Evolutionary conservation across 352 stramenopile species (phyloP), one percentile per base, ranked within the genome.

Genomic region (Pilasporangium apinafurcum): DNA sequence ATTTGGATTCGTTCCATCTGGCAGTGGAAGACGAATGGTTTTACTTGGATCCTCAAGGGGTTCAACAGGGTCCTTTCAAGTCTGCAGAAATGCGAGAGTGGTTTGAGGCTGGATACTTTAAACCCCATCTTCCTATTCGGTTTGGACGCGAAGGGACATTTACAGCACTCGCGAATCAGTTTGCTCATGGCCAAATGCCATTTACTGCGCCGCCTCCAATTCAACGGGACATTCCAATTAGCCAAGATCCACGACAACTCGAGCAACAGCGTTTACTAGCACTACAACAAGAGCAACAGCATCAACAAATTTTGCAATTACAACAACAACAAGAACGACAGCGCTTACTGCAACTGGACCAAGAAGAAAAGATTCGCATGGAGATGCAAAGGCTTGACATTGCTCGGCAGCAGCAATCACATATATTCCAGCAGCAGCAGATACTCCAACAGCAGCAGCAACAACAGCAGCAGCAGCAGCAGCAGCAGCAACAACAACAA

Each of bases 21-120:
- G 71, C 83, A 54, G 63, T 81, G 13, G 48, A 61, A 14, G 82
- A 92, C 33, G 78, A 88, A 53, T 94, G 82, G 82, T 92, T 87
- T 56, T 94, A 94, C 42, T 49, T 94, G 55, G 82, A 93, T 32
- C 82, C 79, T 0, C 82, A 92, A 35, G 82, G 79, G 13, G 59
- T 84, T 18, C 78, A 91, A 41, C 80, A 92, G 51, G 79, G 82
- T 16, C 82, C 79, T 14, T 94, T 94, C 60, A 92, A 91, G 55
- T 89, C 72, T 20, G 62, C 61, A 0, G 82, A 94, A 29, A 94
- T 94, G 82, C 82, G 82, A 5, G 82, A 94, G 45, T 94, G 82
- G 82, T 94, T 92, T 33, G 82, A 94, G 47, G 82, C 82, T 3
- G 82, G 82, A 10, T 94, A 94, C 63, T 94, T 94, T 18, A 94